Conservation (phyloP, 352 stramenopile species). For the Phytophthora fragariaefolia region DNA sequence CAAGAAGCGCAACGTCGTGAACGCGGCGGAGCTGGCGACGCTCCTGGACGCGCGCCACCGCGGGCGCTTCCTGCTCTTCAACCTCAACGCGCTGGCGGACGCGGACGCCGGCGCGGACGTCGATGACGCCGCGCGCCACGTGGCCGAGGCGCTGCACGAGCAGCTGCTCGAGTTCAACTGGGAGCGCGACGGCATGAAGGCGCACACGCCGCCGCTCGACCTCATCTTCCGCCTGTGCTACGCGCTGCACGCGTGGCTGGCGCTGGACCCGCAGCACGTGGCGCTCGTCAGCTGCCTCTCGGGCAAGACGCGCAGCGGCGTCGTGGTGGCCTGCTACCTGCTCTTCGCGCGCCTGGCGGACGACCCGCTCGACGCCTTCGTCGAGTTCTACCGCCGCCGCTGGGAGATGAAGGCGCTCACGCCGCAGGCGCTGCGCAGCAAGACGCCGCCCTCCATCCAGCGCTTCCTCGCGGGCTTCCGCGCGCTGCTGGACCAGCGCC, state of each 20-base stretch:
- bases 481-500: conserved; percentile 55
- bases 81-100: conserved; percentile 68
- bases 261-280: conserved; percentile 81
- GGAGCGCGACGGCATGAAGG: conserved; percentile 84
- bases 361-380: conserved; percentile 87
- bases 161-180: conserved; percentile 89
- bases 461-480: conserved; percentile 78
- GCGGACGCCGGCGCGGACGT: background rate
- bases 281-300: conserved; percentile 91
- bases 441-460: conserved; percentile 82
- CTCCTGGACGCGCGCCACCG: conserved; percentile 65
- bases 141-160: conserved; percentile 68
- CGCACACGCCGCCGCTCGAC: conserved; percentile 80
- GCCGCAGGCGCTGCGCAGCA: conserved; percentile 57
- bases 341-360: conserved; percentile 83
- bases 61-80: conserved; percentile 83
- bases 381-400: conserved; percentile 89
- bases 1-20: conserved; percentile 79
- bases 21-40: conserved; percentile 67
- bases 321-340: conserved; percentile 94
- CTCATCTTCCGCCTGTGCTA: conserved; percentile 94
- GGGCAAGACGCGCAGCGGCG: conserved; percentile 93
- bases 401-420: conserved; percentile 81
- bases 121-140: no score
- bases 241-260: conserved; percentile 92